Base-by-base conservation (phyloP, 2,329 filamentous ascomycete genomes). In the Gyromitra esculenta region DNA sequence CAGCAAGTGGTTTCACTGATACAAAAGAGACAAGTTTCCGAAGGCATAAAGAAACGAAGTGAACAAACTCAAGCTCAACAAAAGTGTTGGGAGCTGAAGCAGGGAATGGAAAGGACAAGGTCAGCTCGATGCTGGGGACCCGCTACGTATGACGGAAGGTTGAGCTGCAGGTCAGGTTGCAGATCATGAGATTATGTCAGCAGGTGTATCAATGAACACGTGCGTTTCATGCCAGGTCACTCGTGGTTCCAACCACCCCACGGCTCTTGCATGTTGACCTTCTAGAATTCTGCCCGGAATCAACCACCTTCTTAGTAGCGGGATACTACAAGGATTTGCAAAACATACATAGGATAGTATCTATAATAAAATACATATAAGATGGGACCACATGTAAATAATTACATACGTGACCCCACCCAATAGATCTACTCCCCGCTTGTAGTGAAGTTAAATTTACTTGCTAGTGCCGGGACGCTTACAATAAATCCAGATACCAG, bases 111-210 rank as follows among this genome's bases (percentile, higher is more conserved):
- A 15, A 50, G 52, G 45, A 39, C 41, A 45, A 56, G 60, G 54
- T 60, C 35, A 39, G 63, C 13, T 31, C 35, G 56, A 48, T 64
- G 43, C 45, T 74, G 56, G 15, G 57, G 54, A 65, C 37, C 60
- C 41, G 37, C 31, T 65, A 43, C 60, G 66, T 59, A 75, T 73
- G 68, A 76, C 68, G 62, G 43, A 67, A 54, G 25, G 63, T 68
- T 45, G 56, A 37, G 52, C 52, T 73, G 73, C 48, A 35, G 43
- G 68, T 50, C 41, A 57, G 21, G 37, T 35, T 63, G 63, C 56
- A 64, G 63, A 75, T 75, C 75, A 70, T 56, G 59, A 41, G 72
- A 75, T 77, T 77, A 77, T 66, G 75, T 77, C 75, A 77, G 75
- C 71, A 31, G 52, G 5, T 2, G 15, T 35, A n/a, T 31, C 31